Percentiles rank a stretch among this genome's conserved stretches.
Conservation (phyloP, 2,329 filamentous ascomycete genomes). For the Seiridium unicorne region DNA sequence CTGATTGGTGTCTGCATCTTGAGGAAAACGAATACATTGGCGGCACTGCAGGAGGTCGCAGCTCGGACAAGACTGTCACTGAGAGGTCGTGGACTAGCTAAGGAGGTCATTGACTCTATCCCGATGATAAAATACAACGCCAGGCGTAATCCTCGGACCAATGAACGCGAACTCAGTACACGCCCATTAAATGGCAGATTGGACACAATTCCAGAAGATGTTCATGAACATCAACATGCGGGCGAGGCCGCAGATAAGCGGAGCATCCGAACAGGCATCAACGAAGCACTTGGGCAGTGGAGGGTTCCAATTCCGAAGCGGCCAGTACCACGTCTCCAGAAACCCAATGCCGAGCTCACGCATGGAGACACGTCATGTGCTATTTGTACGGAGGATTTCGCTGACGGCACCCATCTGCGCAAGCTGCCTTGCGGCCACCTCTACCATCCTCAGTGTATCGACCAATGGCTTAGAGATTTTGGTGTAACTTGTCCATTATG, state of each 20-base stretch:
- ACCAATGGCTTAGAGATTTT: conserved; percentile 12
- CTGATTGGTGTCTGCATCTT: conserved; percentile 1
- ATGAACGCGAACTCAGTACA: neutral
- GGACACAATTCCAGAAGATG: conserved; percentile 1
- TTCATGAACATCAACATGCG: neutral
- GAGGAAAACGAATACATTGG: neutral
- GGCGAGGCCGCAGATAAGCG: neutral
- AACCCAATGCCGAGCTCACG: neutral
- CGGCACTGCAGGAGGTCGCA: neutral
- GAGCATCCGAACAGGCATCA: neutral
- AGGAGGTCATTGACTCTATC: neutral
- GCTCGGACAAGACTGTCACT: neutral
- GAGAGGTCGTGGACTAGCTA: neutral
- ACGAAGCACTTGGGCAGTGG: neutral
- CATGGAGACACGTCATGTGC: neutral
- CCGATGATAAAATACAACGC: neutral
- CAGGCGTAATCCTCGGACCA: neutral
- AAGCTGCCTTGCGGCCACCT: conserved; percentile 10
- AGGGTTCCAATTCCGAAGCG: neutral
- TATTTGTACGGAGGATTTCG: conserved; percentile 8
- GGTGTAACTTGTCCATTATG: conserved; percentile 10
- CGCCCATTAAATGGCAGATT: neutral
- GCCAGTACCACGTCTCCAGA: neutral
- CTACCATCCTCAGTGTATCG: conserved; percentile 8
- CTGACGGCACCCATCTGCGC: neutral